phyloP scores from a whole-genome alignment of 176 grass and related monocot species.

The Puya raimondii region DNA sequence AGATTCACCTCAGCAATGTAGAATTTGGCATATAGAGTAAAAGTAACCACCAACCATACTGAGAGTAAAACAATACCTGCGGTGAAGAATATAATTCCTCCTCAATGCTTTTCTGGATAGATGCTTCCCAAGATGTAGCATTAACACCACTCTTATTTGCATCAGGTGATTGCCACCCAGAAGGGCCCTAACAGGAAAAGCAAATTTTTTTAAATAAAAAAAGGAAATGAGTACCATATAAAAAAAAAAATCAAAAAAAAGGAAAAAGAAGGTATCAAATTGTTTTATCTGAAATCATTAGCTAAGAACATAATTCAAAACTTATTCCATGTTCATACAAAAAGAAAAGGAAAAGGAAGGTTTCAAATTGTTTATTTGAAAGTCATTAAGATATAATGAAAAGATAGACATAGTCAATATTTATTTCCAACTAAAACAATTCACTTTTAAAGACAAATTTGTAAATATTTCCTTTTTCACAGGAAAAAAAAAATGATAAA shows the following conservation, averaged over 20 bases:
- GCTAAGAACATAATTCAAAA: too few species aligned
- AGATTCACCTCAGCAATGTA: not conserved
- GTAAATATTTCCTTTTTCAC: too few species aligned
- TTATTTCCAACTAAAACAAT: too few species aligned
- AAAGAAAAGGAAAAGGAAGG: not conserved
- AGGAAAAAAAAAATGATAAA: not conserved
- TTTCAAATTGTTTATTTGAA: not conserved
- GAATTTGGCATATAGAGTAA: not conserved
- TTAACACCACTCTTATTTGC: conserved; percentile 46
- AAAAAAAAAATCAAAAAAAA: not conserved
- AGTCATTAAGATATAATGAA: too few species aligned
- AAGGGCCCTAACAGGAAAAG: conserved; percentile 52
- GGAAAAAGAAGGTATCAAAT: not conserved
- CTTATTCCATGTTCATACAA: not conserved
- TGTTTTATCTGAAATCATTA: too few species aligned
- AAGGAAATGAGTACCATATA: not conserved
- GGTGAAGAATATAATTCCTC: conserved; percentile 75
- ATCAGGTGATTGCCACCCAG: conserved; percentile 75
- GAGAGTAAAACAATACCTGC: conserved; percentile 37
- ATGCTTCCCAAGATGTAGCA: conserved; percentile 72
- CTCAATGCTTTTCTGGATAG: conserved; percentile 80
- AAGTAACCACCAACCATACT: not conserved
- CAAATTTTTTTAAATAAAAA: not conserved
- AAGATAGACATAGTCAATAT: too few species aligned
- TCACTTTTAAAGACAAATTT: too few species aligned